Evolutionary conservation across 306 rosid genomes (phyloP).

Genomic region (Argentina anserina): DNA sequence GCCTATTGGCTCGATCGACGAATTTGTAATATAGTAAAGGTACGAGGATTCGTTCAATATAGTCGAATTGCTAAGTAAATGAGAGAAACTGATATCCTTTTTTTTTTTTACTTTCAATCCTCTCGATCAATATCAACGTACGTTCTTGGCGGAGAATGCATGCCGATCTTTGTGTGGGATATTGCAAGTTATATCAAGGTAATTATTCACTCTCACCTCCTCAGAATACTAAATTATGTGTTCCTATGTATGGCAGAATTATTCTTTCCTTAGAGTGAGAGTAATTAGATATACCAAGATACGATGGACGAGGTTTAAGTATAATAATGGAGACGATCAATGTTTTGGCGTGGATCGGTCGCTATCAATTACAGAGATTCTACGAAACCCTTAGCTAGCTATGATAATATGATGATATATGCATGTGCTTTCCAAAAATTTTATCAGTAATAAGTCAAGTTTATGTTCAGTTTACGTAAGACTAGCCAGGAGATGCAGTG

Average conservation of each 20-base stretch:
- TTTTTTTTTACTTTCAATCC: too few relatives aligned
- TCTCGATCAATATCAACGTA: neutral
- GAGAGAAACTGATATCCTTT: too few relatives aligned
- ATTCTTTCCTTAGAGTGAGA: conserved; percentile 29
- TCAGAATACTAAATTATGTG: neutral
- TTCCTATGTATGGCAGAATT: neutral
- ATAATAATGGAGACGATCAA: neutral
- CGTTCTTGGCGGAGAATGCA: neutral
- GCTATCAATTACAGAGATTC: neutral
- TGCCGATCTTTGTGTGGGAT: neutral
- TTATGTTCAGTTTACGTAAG: neutral
- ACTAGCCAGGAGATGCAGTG: neutral
- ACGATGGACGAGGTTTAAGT: neutral
- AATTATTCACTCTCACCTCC: neutral
- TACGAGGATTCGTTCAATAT: neutral
- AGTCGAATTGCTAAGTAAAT: neutral
- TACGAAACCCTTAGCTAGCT: conserved; percentile 18
- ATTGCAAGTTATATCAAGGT: neutral
- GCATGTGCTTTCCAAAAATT: conserved; percentile 10
- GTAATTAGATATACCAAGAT: conserved; percentile 10
- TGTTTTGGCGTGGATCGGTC: conserved; percentile 8
- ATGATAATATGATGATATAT: neutral
- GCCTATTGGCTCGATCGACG: too few relatives aligned
- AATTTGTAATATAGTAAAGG: neutral
- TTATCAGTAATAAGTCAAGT: neutral